Evolutionary conservation across 2,329 filamentous ascomycete genomes (phyloP), one percentile per base, ranked within the genome.

Genomic region (Fusarium neocosmosporiellum): DNA sequence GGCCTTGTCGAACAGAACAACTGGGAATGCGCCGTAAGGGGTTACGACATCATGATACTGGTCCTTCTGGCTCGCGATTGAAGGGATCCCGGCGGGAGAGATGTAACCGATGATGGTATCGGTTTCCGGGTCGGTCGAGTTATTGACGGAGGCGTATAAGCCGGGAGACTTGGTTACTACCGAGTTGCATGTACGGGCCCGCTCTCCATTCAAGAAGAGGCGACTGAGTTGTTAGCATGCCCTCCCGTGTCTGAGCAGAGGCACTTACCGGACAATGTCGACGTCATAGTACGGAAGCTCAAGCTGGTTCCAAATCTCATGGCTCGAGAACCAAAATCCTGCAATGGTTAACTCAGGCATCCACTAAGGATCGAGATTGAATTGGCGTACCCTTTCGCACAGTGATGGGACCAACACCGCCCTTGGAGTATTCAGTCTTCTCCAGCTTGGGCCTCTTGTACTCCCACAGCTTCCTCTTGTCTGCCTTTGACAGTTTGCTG

Each of bases 211-310:
- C 27, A 80, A 71, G 69, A 80, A 83, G 1, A 85, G 54, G 10
- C 83, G 80, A 14, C 81, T 82, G 9, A 4, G 9, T 2, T 0
- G 27, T 57, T 1, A 41, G 24, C 3, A 27, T 54, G 10, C 1
- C 27, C 22, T 34, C 18, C 16, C n/a, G 7, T 6, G 1, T 6
- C 4, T 31, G 4, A 1, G 0, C 3, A 54, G 43, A 11, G 5
- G 0, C 9, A 13, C 75, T 71, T 70, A 80, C 81, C 77, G 76
- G 13, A 84, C 78, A 48, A 85, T 79, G 27, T 83, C 79, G 24
- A 84, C 76, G 43, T 84, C 83, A 59, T 81, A 82, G 65, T 84
- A 85, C 0, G 83, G 83, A 68, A 85, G 77, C 74, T 85, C 80
- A 24, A 85, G 71, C 7, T 82, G 79, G 43, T 85, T 85, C 83